phyloP scores from a whole-genome alignment of 2,329 filamentous ascomycete genomes.

The Aspergillus pseudonomiae region DNA sequence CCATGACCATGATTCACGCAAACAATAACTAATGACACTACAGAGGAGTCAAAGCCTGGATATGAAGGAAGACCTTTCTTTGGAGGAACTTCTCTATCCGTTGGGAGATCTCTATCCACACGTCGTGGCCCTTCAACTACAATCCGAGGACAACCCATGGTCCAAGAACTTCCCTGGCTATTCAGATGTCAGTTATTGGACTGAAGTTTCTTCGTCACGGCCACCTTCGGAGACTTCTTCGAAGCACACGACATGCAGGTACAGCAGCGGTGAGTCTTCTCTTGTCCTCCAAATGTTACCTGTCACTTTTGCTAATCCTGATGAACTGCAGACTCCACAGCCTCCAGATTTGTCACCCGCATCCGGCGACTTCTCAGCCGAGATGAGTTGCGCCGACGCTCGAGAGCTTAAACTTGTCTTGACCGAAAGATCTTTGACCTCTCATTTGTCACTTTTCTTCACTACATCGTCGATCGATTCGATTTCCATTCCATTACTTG shows the following conservation, averaged over 20 bases:
- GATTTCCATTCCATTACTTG: conserved; percentile 7
- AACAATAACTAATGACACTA: neutral
- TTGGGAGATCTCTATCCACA: conserved; percentile 41
- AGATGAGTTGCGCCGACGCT: conserved; percentile 33
- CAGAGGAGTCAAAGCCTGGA: conserved; percentile 33
- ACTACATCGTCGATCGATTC: conserved; percentile 12
- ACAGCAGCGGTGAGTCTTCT: conserved; percentile 30
- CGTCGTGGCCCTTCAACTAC: conserved; percentile 39
- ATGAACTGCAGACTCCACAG: conserved; percentile 26
- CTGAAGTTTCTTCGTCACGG: conserved; percentile 33
- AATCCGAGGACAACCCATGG: conserved; percentile 33
- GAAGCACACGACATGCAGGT: conserved; percentile 24
- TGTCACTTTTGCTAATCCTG: conserved; percentile 18
- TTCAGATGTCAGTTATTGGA: conserved; percentile 34
- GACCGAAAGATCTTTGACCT: conserved; percentile 7
- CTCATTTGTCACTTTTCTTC: neutral
- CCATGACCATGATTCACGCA: neutral
- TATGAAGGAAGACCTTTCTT: conserved; percentile 28
- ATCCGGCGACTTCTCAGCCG: conserved; percentile 37
- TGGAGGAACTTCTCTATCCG: conserved; percentile 35
- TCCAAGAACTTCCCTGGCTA: conserved; percentile 34
- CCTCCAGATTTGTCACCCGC: conserved; percentile 35
- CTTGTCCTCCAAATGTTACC: conserved; percentile 15
- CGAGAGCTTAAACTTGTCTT: conserved; percentile 22
- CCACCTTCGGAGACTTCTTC: conserved; percentile 25